Percentiles rank a stretch among this genome's conserved stretches.
Evolutionary conservation across 2,329 filamentous ascomycete genomes (phyloP).

Genomic region (Sclerotiophoma versabilis): DNA sequence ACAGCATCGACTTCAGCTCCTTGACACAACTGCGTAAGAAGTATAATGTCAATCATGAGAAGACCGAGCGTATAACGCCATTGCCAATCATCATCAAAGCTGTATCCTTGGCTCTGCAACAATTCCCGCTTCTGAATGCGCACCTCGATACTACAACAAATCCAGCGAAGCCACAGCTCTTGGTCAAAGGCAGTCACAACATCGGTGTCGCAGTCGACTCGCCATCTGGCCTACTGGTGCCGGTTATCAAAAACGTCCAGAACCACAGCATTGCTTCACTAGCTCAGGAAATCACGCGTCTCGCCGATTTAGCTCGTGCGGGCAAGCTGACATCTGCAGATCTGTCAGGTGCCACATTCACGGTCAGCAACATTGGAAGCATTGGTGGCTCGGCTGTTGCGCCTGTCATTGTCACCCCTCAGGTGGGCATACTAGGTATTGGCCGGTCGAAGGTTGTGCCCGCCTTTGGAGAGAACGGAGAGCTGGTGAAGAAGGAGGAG

Average conservation of each 20-base stretch:
- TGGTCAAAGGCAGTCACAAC: slow-evolving; percentile 86
- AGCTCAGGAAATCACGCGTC: slow-evolving; percentile 74
- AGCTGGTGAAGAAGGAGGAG: slow-evolving; percentile 77
- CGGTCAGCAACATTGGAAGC: slow-evolving; percentile 94
- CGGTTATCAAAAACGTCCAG: slow-evolving; percentile 86
- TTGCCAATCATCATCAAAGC: slow-evolving; percentile 97
- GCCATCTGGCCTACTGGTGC: slow-evolving; percentile 84
- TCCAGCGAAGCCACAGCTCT: slow-evolving; percentile 72
- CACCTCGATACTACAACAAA: slow-evolving; percentile 71
- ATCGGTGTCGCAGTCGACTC: slow-evolving; percentile 97
- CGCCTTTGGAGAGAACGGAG: slow-evolving; percentile 67
- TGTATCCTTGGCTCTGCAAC: slow-evolving; percentile 80
- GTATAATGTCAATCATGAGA: slow-evolving; percentile 65
- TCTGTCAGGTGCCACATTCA: slow-evolving; percentile 87
- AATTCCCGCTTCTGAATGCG: slow-evolving; percentile 87
- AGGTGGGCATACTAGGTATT: slow-evolving; percentile 91
- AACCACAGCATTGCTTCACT: slow-evolving; percentile 78
- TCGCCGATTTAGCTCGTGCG: slow-evolving; percentile 75
- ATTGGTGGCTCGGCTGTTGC: slow-evolving; percentile 92
- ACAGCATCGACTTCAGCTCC: slow-evolving; percentile 82
- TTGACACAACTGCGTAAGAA: slow-evolving; percentile 75
- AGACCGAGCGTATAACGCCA: slow-evolving; percentile 72
- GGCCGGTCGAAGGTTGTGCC: slow-evolving; percentile 82
- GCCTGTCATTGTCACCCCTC: slow-evolving; percentile 87
- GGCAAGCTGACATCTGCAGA: slow-evolving; percentile 79